phyloP scores from a whole-genome alignment of 306 rosid genomes.

The Cucumis hystrix region DNA sequence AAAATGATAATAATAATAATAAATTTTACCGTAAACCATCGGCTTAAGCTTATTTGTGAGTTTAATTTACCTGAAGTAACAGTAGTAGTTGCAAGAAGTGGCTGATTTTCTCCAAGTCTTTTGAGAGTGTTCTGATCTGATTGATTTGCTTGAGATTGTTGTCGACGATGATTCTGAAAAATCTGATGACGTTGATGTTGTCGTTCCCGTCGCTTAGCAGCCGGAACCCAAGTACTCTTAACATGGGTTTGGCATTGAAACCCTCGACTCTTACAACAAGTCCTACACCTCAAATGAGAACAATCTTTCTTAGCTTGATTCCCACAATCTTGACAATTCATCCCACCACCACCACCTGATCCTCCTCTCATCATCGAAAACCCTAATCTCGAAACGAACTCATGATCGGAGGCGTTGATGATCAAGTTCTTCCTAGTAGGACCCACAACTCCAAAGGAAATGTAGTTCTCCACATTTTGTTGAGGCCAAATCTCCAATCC shows the following conservation, averaged over 20 bases:
- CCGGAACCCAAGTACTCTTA: constrained; percentile 72
- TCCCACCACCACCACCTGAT: constrained; percentile 2
- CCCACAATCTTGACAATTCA: constrained; percentile 67
- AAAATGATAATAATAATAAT: no score
- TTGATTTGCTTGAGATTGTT: not conserved
- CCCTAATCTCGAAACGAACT: constrained; percentile 28
- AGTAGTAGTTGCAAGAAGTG: not conserved
- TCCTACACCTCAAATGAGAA: constrained; percentile 44
- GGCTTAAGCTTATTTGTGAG: no score
- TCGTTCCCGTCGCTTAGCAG: constrained; percentile 55
- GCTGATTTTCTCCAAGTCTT: constrained; percentile 24
- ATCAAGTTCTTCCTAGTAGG: constrained; percentile 21
- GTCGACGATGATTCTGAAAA: not conserved
- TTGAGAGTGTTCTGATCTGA: constrained; percentile 7
- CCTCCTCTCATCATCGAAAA: constrained; percentile 41
- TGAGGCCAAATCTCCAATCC: constrained; percentile 55
- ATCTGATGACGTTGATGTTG: constrained; percentile 17
- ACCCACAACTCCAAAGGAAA: constrained; percentile 45
- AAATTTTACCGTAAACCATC: no score
- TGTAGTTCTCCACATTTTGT: constrained; percentile 23
- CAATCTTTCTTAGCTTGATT: constrained; percentile 70
- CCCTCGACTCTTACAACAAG: constrained; percentile 72
- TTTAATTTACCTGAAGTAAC: constrained; percentile 26
- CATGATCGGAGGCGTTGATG: constrained; percentile 34
- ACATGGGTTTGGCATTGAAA: constrained; percentile 61